Percentiles rank a stretch among this genome's conserved stretches.
Evolutionary conservation across 129 eudicot species (phyloP).

Genomic region (Cynara cardunculus): DNA sequence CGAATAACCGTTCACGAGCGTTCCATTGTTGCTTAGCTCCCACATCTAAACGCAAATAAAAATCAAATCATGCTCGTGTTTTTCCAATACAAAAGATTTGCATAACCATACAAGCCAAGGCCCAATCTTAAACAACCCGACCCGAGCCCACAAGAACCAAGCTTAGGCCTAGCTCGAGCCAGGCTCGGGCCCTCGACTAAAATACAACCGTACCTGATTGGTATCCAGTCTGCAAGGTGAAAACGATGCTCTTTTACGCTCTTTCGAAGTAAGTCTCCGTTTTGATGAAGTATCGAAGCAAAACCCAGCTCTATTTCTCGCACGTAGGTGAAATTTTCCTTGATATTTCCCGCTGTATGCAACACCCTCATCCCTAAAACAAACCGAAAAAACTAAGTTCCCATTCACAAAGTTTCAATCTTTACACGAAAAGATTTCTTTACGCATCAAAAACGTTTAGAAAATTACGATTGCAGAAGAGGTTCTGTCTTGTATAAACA

Average conservation of each 20-base stretch:
- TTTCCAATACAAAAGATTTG: background rate
- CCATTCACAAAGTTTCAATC: background rate
- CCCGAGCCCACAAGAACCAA: background rate
- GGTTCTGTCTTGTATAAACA: constrained; percentile 69
- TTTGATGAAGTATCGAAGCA: constrained; percentile 72
- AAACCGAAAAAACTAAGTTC: background rate
- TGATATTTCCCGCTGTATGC: constrained; percentile 21
- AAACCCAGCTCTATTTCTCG: constrained; percentile 29
- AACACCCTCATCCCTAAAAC: constrained; percentile 52
- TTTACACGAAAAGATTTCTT: background rate
- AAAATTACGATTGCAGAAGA: constrained; percentile 51
- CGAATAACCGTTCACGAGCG: constrained; percentile 75
- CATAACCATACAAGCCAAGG: background rate
- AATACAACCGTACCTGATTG: constrained; percentile 55
- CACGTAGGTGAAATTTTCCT: constrained; percentile 52
- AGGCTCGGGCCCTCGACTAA: background rate
- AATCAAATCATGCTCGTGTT: background rate
- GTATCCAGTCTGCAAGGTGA: constrained; percentile 61
- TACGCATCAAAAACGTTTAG: background rate
- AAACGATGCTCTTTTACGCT: constrained; percentile 51
- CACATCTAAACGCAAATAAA: constrained; percentile 57
- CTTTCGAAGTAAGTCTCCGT: constrained; percentile 59
- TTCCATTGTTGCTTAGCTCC: constrained; percentile 66
- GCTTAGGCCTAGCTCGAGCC: background rate
- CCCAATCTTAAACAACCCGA: background rate